Conservation (phyloP, 2,329 filamentous ascomycete genomes). For the Fragosphaeria purpurea region DNA sequence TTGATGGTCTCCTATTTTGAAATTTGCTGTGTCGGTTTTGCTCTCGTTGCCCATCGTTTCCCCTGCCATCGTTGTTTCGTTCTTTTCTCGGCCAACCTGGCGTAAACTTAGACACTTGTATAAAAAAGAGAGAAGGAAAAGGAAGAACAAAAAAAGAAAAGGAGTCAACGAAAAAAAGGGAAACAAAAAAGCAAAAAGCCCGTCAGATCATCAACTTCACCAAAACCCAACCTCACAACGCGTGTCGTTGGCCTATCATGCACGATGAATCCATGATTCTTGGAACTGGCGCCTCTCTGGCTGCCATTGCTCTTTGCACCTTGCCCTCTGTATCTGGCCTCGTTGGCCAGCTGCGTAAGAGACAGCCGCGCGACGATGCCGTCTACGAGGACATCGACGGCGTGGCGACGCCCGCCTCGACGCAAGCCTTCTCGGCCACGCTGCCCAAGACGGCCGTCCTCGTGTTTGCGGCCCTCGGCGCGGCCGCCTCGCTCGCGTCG, state of each 20-base stretch:
- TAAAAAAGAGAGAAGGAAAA: too few relatives aligned
- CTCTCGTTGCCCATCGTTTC: too few relatives aligned
- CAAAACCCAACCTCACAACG: not conserved
- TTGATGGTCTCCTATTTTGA: too few relatives aligned
- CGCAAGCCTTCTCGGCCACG: conserved; percentile 51
- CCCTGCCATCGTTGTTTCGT: too few relatives aligned
- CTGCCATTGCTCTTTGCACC: conserved; percentile 20
- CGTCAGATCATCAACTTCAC: not conserved
- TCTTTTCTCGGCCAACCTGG: too few relatives aligned
- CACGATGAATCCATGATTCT: conserved; percentile 18
- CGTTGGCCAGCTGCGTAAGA: conserved; percentile 17
- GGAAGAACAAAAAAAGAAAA: not conserved
- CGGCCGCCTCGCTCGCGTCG: conserved; percentile 45
- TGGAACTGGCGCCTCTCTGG: conserved; percentile 18
- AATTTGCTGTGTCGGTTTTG: not conserved
- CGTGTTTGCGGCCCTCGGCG: conserved; percentile 42
- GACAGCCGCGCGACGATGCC: conserved; percentile 24
- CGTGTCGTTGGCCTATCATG: conserved; percentile 14
- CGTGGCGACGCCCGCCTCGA: conserved; percentile 52
- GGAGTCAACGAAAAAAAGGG: not conserved
- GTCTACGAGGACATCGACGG: conserved; percentile 61
- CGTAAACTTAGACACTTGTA: too few relatives aligned
- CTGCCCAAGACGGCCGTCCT: conserved; percentile 45
- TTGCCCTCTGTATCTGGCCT: conserved; percentile 20
- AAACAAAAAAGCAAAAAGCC: not conserved